Percentiles rank a stretch among this genome's conserved stretches.
Conservation (phyloP, 345 rosid genomes). For the Schrenkiella parvula region DNA sequence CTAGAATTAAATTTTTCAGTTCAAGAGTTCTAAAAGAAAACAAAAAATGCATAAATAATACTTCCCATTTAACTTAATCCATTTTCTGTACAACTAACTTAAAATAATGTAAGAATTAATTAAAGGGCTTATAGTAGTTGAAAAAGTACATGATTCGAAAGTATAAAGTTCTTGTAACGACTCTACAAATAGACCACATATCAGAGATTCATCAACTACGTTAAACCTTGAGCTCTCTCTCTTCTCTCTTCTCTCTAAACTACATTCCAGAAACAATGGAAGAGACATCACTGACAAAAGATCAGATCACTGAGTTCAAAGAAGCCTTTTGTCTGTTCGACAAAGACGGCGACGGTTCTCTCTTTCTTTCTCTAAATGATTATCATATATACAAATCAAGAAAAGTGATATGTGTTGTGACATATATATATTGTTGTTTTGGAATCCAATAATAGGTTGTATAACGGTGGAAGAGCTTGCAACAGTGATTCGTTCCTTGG, state of each 20-base stretch:
- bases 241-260: background rate
- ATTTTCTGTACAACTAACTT: background rate
- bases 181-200: slow-evolving; percentile 25
- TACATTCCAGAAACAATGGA: slow-evolving; percentile 17
- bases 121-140: background rate
- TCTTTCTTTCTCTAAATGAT: background rate
- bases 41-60: background rate
- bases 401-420: background rate
- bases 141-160: slow-evolving; percentile 22
- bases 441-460: slow-evolving; percentile 39
- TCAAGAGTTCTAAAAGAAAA: background rate
- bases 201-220: background rate
- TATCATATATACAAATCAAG: background rate
- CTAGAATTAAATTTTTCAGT: background rate
- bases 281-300: slow-evolving; percentile 39
- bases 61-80: background rate
- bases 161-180: slow-evolving; percentile 17
- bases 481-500: slow-evolving; percentile 47
- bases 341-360: slow-evolving; percentile 75
- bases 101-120: background rate
- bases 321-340: slow-evolving; percentile 69
- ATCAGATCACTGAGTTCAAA: slow-evolving; percentile 52
- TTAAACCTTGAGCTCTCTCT: background rate
- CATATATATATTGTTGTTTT: background rate
- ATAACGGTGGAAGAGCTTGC: slow-evolving; percentile 59